These are phyloP conservation scores for Plectranthus barbatus DNA, from an alignment of 257 asterid genomes.

Conservation along the genomic window DNA sequence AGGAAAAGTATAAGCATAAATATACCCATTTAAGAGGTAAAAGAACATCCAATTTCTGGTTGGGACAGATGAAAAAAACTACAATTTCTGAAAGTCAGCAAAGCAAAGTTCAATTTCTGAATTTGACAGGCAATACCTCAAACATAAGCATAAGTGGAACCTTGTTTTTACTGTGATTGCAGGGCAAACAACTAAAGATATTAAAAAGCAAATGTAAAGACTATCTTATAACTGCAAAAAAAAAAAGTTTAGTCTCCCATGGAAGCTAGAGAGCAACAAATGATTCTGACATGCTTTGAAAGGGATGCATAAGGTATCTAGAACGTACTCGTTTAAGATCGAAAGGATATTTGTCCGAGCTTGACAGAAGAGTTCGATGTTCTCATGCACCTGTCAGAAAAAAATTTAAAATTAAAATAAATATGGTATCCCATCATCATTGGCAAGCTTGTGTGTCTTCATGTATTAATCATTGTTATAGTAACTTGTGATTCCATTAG, in stretches of 20 bases:
- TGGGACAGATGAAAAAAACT: no score
- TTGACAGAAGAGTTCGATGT: constrained; percentile 56
- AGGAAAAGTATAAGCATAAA: not conserved
- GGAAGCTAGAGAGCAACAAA: constrained; percentile 1
- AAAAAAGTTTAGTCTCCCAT: not conserved
- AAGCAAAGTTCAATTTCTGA: no score
- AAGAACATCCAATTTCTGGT: no score
- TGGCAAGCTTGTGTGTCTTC: constrained; percentile 9
- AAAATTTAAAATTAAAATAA: not conserved
- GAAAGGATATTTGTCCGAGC: constrained; percentile 56
- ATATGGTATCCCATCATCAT: constrained; percentile 7
- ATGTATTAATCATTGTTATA: no score
- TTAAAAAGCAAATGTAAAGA: not conserved
- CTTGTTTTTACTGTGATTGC: not conserved
- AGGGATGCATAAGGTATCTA: constrained; percentile 4
- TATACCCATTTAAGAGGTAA: not conserved
- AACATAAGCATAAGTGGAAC: not conserved
- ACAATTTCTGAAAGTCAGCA: no score
- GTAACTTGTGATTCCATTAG: no score
- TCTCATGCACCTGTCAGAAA: constrained; percentile 64
- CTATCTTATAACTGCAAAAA: no score
- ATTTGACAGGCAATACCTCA: not conserved
- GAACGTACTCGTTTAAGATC: constrained; percentile 59
- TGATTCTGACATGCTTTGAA: not conserved
- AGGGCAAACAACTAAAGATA: not conserved